phyloP scores from a whole-genome alignment of 352 stramenopile genomes.

The Pelagophyceae sp. region DNA sequence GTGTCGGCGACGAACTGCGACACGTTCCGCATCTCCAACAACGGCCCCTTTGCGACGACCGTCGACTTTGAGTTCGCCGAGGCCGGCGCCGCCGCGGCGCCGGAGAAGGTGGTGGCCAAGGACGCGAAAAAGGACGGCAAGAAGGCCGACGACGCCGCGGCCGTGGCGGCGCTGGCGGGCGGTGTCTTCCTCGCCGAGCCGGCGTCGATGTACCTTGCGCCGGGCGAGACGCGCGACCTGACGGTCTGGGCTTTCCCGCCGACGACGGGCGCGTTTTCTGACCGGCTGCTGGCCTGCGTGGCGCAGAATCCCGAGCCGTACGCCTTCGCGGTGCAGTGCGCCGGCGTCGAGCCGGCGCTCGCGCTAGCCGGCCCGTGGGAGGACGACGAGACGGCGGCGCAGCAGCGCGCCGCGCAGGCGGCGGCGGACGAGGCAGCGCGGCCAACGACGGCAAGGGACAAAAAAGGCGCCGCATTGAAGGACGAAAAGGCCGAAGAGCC shows the following conservation, averaged over 20 bases:
- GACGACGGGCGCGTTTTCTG: slow-evolving; percentile 52
- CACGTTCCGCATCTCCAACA: slow-evolving; percentile 79
- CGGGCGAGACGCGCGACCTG: slow-evolving; percentile 79
- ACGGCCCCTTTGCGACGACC: slow-evolving; percentile 58
- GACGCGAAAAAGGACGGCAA: not conserved
- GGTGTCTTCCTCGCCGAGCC: slow-evolving; percentile 63
- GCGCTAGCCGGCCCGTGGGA: slow-evolving; percentile 66
- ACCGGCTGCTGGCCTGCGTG: slow-evolving; percentile 72
- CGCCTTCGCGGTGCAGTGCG: slow-evolving; percentile 69
- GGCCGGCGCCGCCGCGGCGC: slow-evolving; percentile 19
- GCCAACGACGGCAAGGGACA: slow-evolving; percentile 13
- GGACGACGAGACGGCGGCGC: slow-evolving; percentile 10
- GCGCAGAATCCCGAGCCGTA: slow-evolving; percentile 75
- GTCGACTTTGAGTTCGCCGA: slow-evolving; percentile 31
- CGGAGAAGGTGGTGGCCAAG: not conserved
- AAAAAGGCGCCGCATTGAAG: not conserved
- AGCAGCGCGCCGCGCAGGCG: not conserved
- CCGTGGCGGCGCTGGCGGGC: not conserved
- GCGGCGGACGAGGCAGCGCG: slow-evolving; percentile 23
- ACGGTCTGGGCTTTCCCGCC: slow-evolving; percentile 75
- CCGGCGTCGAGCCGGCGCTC: slow-evolving; percentile 64
- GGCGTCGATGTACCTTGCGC: slow-evolving; percentile 53
- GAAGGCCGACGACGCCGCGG: not conserved
- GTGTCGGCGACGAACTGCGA: slow-evolving; percentile 64
- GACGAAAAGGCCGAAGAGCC: not conserved